phyloP scores from a whole-genome alignment of 2,329 filamentous ascomycete genomes.

The Botrytis aclada region DNA sequence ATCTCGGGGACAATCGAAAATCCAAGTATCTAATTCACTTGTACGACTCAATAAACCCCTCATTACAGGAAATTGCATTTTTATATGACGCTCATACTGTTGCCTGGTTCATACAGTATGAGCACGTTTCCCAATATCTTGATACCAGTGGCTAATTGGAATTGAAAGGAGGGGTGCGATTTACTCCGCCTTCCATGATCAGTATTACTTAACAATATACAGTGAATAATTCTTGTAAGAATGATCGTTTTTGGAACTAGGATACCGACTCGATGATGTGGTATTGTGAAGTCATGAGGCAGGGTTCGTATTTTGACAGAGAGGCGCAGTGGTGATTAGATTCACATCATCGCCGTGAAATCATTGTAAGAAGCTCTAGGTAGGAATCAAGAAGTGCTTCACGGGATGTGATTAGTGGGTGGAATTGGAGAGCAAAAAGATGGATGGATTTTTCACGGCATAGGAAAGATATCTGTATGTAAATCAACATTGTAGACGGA shows the following conservation, averaged over 20 bases:
- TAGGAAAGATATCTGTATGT: fast-evolving
- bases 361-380: not conserved
- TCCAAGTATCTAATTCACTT: not conserved
- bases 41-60: too few relatives aligned
- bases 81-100: too few relatives aligned
- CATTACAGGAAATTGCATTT: not conserved
- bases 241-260: too few relatives aligned
- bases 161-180: too few relatives aligned
- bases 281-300: not conserved
- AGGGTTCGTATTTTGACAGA: not conserved
- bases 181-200: not conserved
- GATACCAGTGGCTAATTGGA: not conserved
- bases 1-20: not conserved
- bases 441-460: not conserved
- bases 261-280: too few relatives aligned
- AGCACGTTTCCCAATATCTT: not conserved
- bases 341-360: not conserved
- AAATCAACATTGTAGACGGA: not conserved
- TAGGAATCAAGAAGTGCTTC: fast-evolving
- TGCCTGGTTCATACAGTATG: too few relatives aligned
- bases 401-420: not conserved
- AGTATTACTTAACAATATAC: not conserved
- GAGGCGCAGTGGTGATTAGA: not conserved
- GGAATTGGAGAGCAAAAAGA: not conserved
- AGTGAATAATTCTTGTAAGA: not conserved